These are phyloP conservation scores for Hyphodiscus sp. DNA, from an alignment of 2,329 filamentous ascomycete genomes.

Conservation along the genomic window DNA sequence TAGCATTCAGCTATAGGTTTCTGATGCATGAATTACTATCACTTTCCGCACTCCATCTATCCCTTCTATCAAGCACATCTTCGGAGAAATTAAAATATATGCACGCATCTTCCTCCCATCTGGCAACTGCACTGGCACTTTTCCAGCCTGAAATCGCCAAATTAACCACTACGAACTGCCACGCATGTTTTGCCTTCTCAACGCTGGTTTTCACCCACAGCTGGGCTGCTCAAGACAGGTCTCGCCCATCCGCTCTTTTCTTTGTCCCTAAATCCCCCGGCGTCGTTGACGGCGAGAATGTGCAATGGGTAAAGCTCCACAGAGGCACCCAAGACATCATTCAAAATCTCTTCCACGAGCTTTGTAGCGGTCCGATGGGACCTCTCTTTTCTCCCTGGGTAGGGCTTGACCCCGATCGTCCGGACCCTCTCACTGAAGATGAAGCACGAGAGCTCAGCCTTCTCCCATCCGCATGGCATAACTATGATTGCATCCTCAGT, in stretches of 20 bases:
- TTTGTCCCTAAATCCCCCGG: constrained; percentile 29
- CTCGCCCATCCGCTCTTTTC: constrained; percentile 26
- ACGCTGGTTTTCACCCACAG: constrained; percentile 31
- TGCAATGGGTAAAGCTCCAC: constrained; percentile 29
- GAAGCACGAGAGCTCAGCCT: constrained; percentile 15
- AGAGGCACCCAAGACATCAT: constrained; percentile 27
- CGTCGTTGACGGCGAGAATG: constrained; percentile 18
- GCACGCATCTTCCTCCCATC: constrained; percentile 27
- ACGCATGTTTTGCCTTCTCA: constrained; percentile 30
- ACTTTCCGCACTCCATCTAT: constrained; percentile 32
- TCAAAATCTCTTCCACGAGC: constrained; percentile 8
- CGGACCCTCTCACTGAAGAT: constrained; percentile 8
- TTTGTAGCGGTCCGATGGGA: constrained; percentile 22
- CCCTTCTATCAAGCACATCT: constrained; percentile 21
- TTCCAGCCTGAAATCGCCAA: constrained; percentile 39
- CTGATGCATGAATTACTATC: constrained; percentile 33
- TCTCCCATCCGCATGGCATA: constrained; percentile 15
- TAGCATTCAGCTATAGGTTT: constrained; percentile 27
- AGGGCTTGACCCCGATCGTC: constrained; percentile 10
- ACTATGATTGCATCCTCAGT: constrained; percentile 1
- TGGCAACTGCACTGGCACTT: constrained; percentile 26
- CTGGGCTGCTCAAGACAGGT: constrained; percentile 22
- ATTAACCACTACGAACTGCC: constrained; percentile 32
- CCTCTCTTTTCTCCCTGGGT: constrained; percentile 20
- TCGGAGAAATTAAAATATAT: constrained; percentile 17